Evolutionary conservation across 352 stramenopile genomes (phyloP), one percentile per base, ranked within the genome.

Genomic region (Globisporangium apiculatum): DNA sequence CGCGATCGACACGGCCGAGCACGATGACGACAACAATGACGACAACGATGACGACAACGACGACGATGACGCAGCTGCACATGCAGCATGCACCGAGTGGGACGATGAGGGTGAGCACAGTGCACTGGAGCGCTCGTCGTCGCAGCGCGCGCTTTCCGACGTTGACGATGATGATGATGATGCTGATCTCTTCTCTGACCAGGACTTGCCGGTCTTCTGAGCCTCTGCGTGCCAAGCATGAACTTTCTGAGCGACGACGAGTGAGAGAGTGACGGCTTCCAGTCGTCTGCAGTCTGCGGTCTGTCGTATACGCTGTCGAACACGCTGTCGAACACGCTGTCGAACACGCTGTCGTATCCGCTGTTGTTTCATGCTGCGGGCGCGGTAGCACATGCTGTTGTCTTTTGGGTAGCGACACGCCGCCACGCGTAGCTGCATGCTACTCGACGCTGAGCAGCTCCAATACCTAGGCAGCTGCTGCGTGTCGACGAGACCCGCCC

Each of bases 131-230:
- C 66, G 68, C 56, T 56, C 69, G 50, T 31, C 24, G 24, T 31
- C 24, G 24, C 47, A 68, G 48, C 60, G 64, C 67, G 60, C 62
- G 35, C 41, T 64, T 7, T 84, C 72, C 3, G 75, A 85, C 46
- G 75, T 76, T 49, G 78, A 90, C 46, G 78, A 88, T 66, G 80
- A 69, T 48, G 24, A 31, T 31, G 75, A 75, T 49, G 78, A 90
- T 43, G 78, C 87, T 66, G 80, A 69, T 49, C 41, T 75, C 10
- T 78, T 78, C 53, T 71, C 67, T 48, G 70, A 78, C 46, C 52
- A 73, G 24, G 76, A 88, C 55, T 60, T 91, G 50, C 75, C 78
- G 17, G 59, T 48, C n/a, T 80, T 80, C 41, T 83, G 59, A 69
- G 7, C 9, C 40, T 8, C 11, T 66, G 54, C 37, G 10, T 61